Percentiles rank a stretch among this genome's conserved stretches.
Conservation (phyloP, 129 eudicot genomes). For the Pittosporum tobira region DNA sequence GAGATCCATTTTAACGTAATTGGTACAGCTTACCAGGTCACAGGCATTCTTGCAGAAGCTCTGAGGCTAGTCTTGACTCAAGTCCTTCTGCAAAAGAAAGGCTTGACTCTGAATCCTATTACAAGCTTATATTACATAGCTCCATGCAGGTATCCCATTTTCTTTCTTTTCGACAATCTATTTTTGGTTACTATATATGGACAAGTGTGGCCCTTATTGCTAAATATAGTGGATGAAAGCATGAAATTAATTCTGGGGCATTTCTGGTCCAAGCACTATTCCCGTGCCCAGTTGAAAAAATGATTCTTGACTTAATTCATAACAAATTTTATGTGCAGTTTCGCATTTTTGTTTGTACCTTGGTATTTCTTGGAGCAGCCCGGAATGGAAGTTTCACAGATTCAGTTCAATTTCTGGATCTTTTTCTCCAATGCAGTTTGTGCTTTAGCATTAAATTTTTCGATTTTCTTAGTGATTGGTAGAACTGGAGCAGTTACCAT, state of each 20-base stretch:
- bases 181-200: not conserved
- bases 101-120: constrained; percentile 82
- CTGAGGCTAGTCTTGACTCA: constrained; percentile 89
- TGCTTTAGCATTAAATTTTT: constrained; percentile 82
- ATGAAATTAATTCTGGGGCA: not conserved
- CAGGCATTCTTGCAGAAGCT: constrained; percentile 98
- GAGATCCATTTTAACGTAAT: constrained; percentile 90
- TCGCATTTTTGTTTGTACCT: constrained; percentile 80
- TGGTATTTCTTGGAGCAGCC: constrained; percentile 92
- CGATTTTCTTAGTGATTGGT: constrained; percentile 92
- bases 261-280: not conserved
- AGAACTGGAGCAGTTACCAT: constrained; percentile 97
- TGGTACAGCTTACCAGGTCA: constrained; percentile 89
- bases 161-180: not conserved
- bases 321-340: constrained; percentile 38
- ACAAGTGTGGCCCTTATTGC: not conserved
- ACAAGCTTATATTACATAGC: constrained; percentile 97
- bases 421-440: constrained; percentile 93
- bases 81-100: constrained; percentile 95
- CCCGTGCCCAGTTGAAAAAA: not conserved
- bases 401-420: constrained; percentile 88
- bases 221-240: not conserved
- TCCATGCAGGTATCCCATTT: constrained; percentile 80
- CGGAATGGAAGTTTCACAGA: constrained; percentile 69
- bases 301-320: not conserved